phyloP scores from a whole-genome alignment of 23 red algal species.

The Gracilaria caudata region DNA sequence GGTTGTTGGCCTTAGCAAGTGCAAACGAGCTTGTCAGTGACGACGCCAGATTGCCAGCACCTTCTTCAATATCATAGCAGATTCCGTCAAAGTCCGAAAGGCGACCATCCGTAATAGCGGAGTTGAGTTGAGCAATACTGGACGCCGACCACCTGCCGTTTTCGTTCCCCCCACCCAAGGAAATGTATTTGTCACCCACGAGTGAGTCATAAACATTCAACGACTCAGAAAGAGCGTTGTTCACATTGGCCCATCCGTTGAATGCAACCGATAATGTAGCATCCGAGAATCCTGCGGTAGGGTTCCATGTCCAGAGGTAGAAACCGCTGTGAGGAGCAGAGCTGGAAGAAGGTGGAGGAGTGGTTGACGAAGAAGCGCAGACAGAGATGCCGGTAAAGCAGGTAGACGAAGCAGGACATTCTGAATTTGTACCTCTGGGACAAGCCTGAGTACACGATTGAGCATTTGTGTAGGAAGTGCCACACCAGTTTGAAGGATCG shows the following conservation, averaged over 20 bases:
- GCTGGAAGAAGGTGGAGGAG: too few species aligned
- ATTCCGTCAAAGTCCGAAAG: slow-evolving; percentile 16
- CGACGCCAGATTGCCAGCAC: not conserved
- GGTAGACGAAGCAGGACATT: too few species aligned
- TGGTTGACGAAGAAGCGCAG: too few species aligned
- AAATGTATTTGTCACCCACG: slow-evolving; percentile 2
- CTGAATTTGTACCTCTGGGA: too few species aligned
- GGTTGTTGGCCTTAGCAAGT: not conserved
- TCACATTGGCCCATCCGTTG: slow-evolving; percentile 18
- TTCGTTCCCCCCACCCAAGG: slow-evolving; percentile 44
- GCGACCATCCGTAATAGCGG: not conserved
- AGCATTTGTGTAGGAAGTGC: too few species aligned
- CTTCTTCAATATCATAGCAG: slow-evolving; percentile 50
- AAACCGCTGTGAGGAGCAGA: too few species aligned
- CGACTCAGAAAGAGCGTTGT: not conserved
- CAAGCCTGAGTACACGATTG: too few species aligned
- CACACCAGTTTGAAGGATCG: too few species aligned
- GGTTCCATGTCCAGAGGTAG: too few species aligned
- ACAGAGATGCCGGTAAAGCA: too few species aligned
- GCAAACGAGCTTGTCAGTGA: not conserved
- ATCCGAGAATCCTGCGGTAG: not conserved
- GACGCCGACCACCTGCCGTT: slow-evolving; percentile 9
- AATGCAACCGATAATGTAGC: slow-evolving; percentile 38
- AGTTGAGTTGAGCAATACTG: not conserved
- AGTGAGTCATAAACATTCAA: not conserved